A percentile compares a stretch with the other conserved stretches of the same genome.
Evolutionary conservation across 164 flowering plant genomes (phyloP).

Genomic region (Dillenia turbinata): DNA sequence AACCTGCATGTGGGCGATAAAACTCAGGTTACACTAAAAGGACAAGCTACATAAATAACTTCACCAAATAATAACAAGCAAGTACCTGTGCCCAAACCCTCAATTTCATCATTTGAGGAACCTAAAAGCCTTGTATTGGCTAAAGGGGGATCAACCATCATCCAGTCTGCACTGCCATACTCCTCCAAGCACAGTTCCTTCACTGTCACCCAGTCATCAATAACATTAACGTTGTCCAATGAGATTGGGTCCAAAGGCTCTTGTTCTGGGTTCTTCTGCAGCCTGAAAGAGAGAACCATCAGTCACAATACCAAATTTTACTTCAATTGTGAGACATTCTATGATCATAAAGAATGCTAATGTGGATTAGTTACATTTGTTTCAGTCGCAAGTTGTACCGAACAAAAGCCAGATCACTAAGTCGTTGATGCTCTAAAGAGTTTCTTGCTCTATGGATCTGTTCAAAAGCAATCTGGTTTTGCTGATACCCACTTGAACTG

Average conservation of each 20-base stretch:
- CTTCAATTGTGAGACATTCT: background rate
- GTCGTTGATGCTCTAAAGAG: conserved; percentile 63
- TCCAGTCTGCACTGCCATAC: conserved; percentile 45
- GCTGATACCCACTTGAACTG: conserved; percentile 37
- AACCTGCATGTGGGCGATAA: conserved; percentile 37
- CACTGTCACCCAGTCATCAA: conserved; percentile 64
- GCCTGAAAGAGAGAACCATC: conserved; percentile 20
- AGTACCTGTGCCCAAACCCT: conserved; percentile 47
- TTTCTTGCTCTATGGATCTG: conserved; percentile 48
- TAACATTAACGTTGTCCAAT: conserved; percentile 23
- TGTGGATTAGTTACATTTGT: conserved; percentile 40
- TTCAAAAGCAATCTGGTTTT: conserved; percentile 35
- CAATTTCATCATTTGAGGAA: conserved; percentile 35
- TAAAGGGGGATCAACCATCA: conserved; percentile 39
- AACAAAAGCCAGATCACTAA: conserved; percentile 64
- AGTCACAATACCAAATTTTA: background rate
- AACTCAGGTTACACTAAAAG: background rate
- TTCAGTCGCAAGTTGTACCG: conserved; percentile 56
- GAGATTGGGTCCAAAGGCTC: conserved; percentile 52
- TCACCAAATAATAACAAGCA: conserved; percentile 1
- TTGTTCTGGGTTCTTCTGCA: conserved; percentile 24
- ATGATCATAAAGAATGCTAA: background rate
- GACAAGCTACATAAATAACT: background rate
- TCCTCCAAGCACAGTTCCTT: conserved; percentile 38
- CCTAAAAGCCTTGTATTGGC: conserved; percentile 26